phyloP scores from a whole-genome alignment of 1,284 basidiomycete genomes.

The Ganoderma sinense region DNA sequence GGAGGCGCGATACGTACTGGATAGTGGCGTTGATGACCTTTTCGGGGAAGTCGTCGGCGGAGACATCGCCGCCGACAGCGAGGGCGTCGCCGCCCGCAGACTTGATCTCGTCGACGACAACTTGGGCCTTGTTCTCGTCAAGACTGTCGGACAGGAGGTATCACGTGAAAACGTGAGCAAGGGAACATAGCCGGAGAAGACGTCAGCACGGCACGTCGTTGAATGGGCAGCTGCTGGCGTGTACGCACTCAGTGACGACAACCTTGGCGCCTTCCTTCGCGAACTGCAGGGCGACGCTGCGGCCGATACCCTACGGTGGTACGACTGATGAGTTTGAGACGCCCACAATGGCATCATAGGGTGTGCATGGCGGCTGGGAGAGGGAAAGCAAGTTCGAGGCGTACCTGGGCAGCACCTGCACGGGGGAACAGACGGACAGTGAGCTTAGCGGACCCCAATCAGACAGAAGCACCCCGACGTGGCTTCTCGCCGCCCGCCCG shows the following conservation, averaged over 20 bases:
- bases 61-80: constrained; percentile 78
- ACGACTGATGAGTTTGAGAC: constrained; percentile 15
- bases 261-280: constrained; percentile 89
- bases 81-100: constrained; percentile 77
- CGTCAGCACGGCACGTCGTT: neutral
- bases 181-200: neutral
- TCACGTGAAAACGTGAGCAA: constrained; percentile 12
- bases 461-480: constrained; percentile 13
- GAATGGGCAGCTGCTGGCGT: neutral
- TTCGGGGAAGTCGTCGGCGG: constrained; percentile 84
- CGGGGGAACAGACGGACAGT: constrained; percentile 9
- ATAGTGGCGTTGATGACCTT: constrained; percentile 81
- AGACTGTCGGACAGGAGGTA: constrained; percentile 51
- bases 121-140: constrained; percentile 68
- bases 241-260: constrained; percentile 79
- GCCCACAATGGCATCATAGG: constrained; percentile 14
- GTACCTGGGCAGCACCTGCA: constrained; percentile 78
- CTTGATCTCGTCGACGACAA: constrained; percentile 80
- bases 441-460: neutral
- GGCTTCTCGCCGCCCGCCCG: constrained; percentile 11
- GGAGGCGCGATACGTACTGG: constrained; percentile 54
- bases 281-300: constrained; percentile 78
- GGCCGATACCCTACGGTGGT: constrained; percentile 71
- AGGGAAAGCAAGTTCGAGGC: constrained; percentile 24
- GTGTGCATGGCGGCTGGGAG: constrained; percentile 1